Base-by-base conservation (phyloP, 2,329 filamentous ascomycete species). In the Alternaria sp. region DNA sequence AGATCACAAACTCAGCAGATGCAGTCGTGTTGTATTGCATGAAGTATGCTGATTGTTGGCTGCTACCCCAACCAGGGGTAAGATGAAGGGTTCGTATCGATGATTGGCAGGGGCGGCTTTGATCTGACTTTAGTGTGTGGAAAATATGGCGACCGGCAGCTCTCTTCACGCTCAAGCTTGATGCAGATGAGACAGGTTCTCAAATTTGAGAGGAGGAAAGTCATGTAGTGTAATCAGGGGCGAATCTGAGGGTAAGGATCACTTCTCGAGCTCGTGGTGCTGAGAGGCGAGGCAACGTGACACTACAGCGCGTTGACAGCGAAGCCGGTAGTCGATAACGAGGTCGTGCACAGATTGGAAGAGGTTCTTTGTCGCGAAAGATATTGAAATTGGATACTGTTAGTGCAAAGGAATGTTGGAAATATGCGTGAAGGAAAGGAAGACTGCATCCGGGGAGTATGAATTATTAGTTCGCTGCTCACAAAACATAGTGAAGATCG, bases 1-100 rank as follows among this genome's bases (percentile, higher is more conserved):
- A 67, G 54, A 64, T 52, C 22, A 60, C 67, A 63, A 66, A 50
- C 62, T 65, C 64, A 66, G 65, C 61, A 70, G 65, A 62, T 56
- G 66, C 68, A 59, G 48, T 68, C 57, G 62, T 68, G 64, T 67
- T 61, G 65, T 67, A 67, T 57, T 59, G 68, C 64, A 60, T 55
- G 57, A 60, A 64, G 62, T 61, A 53, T 43, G 56, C 62, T 58
- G 63, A 56, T 56, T 46, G 59, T 59, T 66, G 61, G 56, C 64
- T 71, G 68, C 48, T 70, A 71, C 67, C 62, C 65, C 45, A 61
- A 58, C 61, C 60, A 68, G 65, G 67, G 60, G 34, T 38, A 32
- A 34, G 54, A 54, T 40, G 22, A 18, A 41, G 20, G 48, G 16
- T 46, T 57, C 25, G 48, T 45, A 34, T 40, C 28, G 41, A 27